Conservation (phyloP, 306 rosid species). For the Quercus dentata region DNA sequence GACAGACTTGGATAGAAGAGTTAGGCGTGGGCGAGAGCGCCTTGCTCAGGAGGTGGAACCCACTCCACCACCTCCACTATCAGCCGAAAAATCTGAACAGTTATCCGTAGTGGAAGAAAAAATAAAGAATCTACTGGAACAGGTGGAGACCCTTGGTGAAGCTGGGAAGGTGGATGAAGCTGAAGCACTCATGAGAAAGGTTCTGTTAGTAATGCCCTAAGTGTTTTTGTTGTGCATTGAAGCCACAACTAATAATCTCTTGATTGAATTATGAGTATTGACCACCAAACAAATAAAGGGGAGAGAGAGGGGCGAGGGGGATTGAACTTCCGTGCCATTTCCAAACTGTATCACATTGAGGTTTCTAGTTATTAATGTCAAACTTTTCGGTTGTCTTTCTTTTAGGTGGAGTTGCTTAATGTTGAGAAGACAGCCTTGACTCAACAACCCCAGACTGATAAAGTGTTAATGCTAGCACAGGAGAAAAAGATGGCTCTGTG, state of each 20-base stretch:
- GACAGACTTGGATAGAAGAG: conserved; percentile 97
- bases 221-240: background rate
- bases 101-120: conserved; percentile 87
- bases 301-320: background rate
- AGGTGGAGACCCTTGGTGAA: conserved; percentile 95
- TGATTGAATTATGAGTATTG: background rate
- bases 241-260: background rate
- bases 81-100: conserved; percentile 86
- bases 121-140: conserved; percentile 95
- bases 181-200: conserved; percentile 99
- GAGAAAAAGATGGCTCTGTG: conserved; percentile 99
- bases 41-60: conserved; percentile 99
- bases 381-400: conserved; percentile 8
- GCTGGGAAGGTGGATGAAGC: conserved; percentile 99
- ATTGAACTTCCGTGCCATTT: background rate
- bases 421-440: conserved; percentile 76
- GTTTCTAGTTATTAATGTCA: background rate
- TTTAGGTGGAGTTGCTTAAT: conserved; percentile 87
- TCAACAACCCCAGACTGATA: conserved; percentile 69
- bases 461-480: conserved; percentile 76
- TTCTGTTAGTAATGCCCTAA: conserved; percentile 26
- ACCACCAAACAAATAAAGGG: background rate
- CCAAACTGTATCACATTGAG: background rate
- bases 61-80: conserved; percentile 70
- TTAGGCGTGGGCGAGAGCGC: conserved; percentile 92